A percentile compares a stretch with the other conserved stretches of the same genome.
Evolutionary conservation across 208 protist species (phyloP).

Genomic region (Leishmania arabica): DNA sequence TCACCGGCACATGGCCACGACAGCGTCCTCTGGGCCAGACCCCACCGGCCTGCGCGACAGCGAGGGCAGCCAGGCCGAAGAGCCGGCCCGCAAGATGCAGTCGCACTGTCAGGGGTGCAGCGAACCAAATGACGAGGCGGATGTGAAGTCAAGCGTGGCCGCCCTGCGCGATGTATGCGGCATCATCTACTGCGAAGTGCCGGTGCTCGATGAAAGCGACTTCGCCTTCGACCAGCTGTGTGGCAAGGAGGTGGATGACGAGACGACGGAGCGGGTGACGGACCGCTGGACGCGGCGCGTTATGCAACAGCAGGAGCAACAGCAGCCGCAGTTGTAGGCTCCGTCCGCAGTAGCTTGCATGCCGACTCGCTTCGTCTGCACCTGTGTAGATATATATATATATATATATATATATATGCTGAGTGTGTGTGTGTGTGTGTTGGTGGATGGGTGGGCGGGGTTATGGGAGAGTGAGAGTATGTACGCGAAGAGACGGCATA

Average conservation of each 20-base stretch:
- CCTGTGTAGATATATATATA: no score
- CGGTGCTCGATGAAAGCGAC: slow-evolving; percentile 51
- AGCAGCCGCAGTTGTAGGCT: slow-evolving; percentile 1
- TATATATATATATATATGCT: no score
- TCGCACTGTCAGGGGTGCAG: background rate
- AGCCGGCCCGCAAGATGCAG: background rate
- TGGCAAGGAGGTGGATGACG: slow-evolving; percentile 45
- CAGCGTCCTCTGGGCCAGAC: background rate
- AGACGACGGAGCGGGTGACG: slow-evolving; percentile 45
- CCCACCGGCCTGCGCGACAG: background rate
- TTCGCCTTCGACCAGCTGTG: slow-evolving; percentile 61
- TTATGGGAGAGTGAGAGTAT: no score
- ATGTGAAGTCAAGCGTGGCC: slow-evolving; percentile 10
- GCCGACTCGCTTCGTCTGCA: background rate
- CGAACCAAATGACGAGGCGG: slow-evolving; percentile 3
- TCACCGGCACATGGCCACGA: slow-evolving; percentile 12
- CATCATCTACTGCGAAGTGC: slow-evolving; percentile 71
- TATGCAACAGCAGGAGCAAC: background rate
- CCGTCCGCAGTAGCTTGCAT: background rate
- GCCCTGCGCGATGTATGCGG: slow-evolving; percentile 41
- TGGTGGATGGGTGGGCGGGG: no score
- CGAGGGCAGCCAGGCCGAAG: background rate
- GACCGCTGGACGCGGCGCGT: slow-evolving; percentile 57
- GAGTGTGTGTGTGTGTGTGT: no score
- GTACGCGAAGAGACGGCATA: background rate